These are phyloP conservation scores for Immersiporthe knoxdaviesiana DNA, from an alignment of 2,329 filamentous ascomycete genomes.

Conservation along the genomic window DNA sequence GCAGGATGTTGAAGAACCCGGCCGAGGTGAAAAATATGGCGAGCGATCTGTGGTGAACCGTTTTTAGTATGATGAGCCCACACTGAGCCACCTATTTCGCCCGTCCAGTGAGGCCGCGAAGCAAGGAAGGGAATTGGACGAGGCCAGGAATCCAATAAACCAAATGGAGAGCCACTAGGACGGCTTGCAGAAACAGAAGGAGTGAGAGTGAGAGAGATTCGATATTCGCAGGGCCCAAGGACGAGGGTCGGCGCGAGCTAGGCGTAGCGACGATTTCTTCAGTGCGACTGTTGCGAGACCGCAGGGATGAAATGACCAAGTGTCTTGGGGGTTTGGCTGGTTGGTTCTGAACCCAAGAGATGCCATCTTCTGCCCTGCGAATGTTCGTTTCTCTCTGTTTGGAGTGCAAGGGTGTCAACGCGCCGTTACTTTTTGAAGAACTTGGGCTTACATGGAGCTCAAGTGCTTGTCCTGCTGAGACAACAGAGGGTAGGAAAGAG, in stretches of 20 bases:
- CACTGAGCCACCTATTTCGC: too few relatives aligned
- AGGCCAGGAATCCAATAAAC: constrained; percentile 2
- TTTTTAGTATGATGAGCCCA: background rate
- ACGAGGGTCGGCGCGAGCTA: background rate
- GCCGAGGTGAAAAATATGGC: constrained; percentile 12
- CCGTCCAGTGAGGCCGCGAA: background rate
- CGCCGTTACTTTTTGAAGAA: background rate
- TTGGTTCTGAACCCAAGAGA: background rate
- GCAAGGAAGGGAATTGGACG: background rate
- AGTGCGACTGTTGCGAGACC: background rate
- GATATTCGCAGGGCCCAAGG: background rate
- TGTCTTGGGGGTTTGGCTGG: background rate
- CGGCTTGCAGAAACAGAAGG: background rate
- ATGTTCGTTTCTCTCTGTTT: background rate
- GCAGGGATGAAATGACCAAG: background rate
- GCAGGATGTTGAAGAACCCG: constrained; percentile 8
- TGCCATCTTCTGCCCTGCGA: constrained; percentile 1
- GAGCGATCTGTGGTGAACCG: constrained; percentile 2
- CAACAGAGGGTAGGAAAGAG: constrained; percentile 15
- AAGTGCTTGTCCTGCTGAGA: background rate
- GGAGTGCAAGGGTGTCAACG: background rate
- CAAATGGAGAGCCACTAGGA: background rate
- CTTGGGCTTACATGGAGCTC: constrained; percentile 10
- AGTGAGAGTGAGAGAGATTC: background rate
- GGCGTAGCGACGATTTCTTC: background rate